Evolutionary conservation across 1,139 yeast genomes (phyloP).

Genomic region (Pichia sp.): DNA sequence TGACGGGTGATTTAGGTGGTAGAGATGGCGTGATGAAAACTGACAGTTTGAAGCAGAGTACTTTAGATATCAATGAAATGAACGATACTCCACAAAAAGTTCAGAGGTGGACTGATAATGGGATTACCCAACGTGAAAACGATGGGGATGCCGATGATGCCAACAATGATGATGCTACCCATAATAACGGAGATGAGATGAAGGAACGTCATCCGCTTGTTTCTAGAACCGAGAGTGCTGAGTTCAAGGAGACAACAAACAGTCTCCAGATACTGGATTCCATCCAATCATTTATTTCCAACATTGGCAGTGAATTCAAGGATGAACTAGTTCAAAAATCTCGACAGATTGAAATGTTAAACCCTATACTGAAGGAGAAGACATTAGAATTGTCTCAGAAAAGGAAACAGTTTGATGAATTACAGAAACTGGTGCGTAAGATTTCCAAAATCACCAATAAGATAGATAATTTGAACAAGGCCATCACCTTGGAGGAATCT

Average conservation of each 20-base stretch:
- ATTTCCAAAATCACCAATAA: conserved; percentile 44
- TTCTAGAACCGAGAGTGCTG: no score
- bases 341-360: conserved; percentile 37
- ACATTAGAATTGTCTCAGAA: conserved; percentile 39
- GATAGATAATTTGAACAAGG: conserved; percentile 46
- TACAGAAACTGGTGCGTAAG: conserved; percentile 34
- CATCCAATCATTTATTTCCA: conserved; percentile 34
- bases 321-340: conserved; percentile 42
- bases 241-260: conserved; percentile 3
- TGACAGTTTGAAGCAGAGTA: no score
- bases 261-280: conserved; percentile 37
- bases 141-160: not conserved
- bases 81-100: no score
- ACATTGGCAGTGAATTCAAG: conserved; percentile 41
- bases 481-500: conserved; percentile 50
- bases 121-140: no score
- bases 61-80: no score
- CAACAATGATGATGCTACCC: not conserved
- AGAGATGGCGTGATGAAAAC: no score
- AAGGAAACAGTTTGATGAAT: conserved; percentile 36
- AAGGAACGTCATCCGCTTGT: no score
- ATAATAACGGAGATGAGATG: not conserved
- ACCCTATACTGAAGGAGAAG: conserved; percentile 41
- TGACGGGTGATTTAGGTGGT: no score
- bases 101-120: no score